Evolutionary conservation across 2,329 filamentous ascomycete species (phyloP).

Genomic region (Hymenoscyphus repandus): DNA sequence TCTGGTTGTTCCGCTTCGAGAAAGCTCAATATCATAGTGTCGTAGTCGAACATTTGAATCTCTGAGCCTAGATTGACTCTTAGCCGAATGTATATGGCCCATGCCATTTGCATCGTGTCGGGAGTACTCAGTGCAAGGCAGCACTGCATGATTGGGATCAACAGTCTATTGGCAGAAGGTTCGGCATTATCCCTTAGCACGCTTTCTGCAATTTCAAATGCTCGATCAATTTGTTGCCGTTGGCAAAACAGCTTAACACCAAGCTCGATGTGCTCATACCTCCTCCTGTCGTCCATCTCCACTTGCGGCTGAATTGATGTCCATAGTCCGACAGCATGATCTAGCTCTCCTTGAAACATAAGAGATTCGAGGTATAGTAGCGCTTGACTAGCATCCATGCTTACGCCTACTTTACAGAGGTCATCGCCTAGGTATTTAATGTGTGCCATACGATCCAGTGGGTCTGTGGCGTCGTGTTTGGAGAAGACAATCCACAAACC

Average conservation of each 20-base stretch:
- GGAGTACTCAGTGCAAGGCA: constrained; percentile 47
- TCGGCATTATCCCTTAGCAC: constrained; percentile 42
- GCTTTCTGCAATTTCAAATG: constrained; percentile 49
- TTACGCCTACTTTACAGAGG: constrained; percentile 53
- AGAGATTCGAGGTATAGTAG: constrained; percentile 65
- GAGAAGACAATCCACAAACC: constrained; percentile 59
- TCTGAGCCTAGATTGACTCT: constrained; percentile 52
- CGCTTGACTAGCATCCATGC: constrained; percentile 52
- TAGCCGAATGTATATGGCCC: constrained; percentile 61
- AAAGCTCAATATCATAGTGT: constrained; percentile 66
- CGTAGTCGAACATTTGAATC: constrained; percentile 71
- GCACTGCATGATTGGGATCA: constrained; percentile 65
- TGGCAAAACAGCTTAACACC: constrained; percentile 61
- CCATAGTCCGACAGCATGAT: constrained; percentile 32
- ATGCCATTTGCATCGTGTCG: constrained; percentile 52
- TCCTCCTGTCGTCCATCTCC: constrained; percentile 23
- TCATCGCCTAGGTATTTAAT: constrained; percentile 60
- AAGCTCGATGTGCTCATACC: constrained; percentile 53
- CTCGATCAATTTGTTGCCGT: constrained; percentile 52
- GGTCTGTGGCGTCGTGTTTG: constrained; percentile 39
- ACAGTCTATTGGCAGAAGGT: constrained; percentile 47
- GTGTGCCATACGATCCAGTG: constrained; percentile 54
- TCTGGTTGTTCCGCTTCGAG: constrained; percentile 59
- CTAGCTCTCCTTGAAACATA: constrained; percentile 50
- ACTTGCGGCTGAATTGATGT: constrained; percentile 32